Evolutionary conservation across 345 rosid species (phyloP).

Genomic region (Syzygium jambos): DNA sequence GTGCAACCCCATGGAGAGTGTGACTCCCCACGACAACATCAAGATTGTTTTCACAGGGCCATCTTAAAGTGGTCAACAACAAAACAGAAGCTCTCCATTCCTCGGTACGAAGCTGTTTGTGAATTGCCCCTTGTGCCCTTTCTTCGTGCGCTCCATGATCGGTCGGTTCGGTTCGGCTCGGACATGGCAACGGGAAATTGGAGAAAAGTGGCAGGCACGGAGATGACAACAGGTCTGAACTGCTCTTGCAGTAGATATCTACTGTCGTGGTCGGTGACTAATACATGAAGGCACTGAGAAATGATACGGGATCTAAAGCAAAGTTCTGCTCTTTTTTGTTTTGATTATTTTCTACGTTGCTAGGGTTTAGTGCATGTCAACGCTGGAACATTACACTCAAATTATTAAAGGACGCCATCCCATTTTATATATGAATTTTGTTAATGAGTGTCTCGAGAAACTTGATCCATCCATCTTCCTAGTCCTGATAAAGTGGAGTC

Average conservation of each 20-base stretch:
- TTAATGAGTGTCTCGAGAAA: background rate
- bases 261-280: background rate
- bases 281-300: background rate
- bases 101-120: background rate
- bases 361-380: background rate
- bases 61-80: background rate
- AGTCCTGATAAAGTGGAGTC: background rate
- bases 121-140: background rate
- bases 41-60: background rate
- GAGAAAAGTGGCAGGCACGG: background rate
- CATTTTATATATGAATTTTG: background rate
- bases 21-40: slow-evolving; percentile 27
- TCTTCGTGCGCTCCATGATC: background rate
- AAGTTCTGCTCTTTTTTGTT: background rate
- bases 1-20: slow-evolving; percentile 51
- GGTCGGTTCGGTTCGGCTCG: background rate
- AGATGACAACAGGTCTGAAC: background rate
- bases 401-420: background rate
- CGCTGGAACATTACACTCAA: background rate
- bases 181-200: background rate
- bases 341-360: background rate
- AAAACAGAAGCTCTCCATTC: background rate
- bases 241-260: background rate
- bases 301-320: background rate
- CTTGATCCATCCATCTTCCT: background rate